Evolutionary conservation across 345 rosid genomes (phyloP).

Genomic region (Rhodomyrtus tomentosa): DNA sequence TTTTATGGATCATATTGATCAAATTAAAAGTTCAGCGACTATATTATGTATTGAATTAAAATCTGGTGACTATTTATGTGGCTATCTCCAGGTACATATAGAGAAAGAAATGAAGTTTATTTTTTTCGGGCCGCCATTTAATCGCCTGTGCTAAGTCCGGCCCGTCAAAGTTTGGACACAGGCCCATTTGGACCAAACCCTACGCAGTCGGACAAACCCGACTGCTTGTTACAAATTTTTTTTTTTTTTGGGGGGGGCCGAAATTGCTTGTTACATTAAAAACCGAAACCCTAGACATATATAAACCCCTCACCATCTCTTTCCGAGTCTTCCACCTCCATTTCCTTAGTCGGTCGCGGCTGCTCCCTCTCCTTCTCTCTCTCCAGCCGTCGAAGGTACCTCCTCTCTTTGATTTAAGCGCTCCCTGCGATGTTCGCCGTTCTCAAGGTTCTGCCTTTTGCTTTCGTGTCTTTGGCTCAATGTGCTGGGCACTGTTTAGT

Average conservation of each 20-base stretch:
- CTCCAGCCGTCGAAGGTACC: background rate
- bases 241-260: no score
- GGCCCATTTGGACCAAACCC: background rate
- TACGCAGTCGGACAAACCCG: background rate
- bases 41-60: no score
- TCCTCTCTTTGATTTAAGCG: background rate
- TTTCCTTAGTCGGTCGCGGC: background rate
- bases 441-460: background rate
- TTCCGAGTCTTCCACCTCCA: background rate
- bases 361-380: background rate
- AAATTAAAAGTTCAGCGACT: no score
- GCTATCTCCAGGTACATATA: no score
- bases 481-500: background rate
- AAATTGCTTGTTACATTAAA: background rate
- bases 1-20: no score
- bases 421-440: background rate
- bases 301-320: accelerated
- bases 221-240: background rate
- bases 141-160: background rate
- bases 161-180: background rate
- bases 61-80: no score
- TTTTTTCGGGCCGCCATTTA: background rate
- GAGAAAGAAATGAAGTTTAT: no score
- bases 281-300: background rate
- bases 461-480: background rate